Base-by-base conservation (phyloP, 352 stramenopile species). In the Peronospora belbahrii region DNA sequence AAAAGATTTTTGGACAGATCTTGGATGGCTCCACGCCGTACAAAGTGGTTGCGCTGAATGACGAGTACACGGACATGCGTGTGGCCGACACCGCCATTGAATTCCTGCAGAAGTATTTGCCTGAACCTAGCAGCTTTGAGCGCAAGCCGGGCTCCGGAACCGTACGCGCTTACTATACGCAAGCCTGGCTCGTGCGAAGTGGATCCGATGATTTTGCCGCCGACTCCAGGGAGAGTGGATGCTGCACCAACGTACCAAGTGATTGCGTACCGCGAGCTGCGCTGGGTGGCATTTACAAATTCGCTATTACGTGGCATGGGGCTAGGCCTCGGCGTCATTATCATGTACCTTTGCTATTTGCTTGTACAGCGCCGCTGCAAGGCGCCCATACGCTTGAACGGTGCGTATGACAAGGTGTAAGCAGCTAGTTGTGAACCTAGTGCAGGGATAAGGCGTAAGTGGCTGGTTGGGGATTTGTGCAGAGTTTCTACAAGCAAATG, bases 11-110 rank as follows among this genome's bases (percentile, higher is more conserved):
- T 42, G 46, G 61, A 5, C 48, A 63, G 40, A 88, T 94, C 44
- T 33, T 90, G 5, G 72, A 77, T 18, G 74, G 77, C 18, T 63
- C 68, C 9, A 73, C 75, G 36, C 62, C 71, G 2, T 88, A 78
- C 56, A 86, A 75, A 42, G 81, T 94, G 55, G 60, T 94, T 15
- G 80, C 83, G 48, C 60, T 94, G 3, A 94, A 94, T 49, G 83
- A 94, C 47, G 83, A 94, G 56, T 94, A 92, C 67, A 69, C 66
- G 15, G 76, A 91, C 56, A 86, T 89, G 74, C 48, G 52, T 20
- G 74, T 91, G 23, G 79, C 79, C 5, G 76, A 89, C 43, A 73
- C 63, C 7, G 78, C 74, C 13, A 39, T 70, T 27, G 65, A 85
- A 33, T 94, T 94, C 57, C 59, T 91, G 22, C 58, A 53, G 36